A percentile compares a stretch with the other conserved stretches of the same genome.
Evolutionary conservation across 2,329 filamentous ascomycete genomes (phyloP).

Genomic region (Claviceps fusiformis): DNA sequence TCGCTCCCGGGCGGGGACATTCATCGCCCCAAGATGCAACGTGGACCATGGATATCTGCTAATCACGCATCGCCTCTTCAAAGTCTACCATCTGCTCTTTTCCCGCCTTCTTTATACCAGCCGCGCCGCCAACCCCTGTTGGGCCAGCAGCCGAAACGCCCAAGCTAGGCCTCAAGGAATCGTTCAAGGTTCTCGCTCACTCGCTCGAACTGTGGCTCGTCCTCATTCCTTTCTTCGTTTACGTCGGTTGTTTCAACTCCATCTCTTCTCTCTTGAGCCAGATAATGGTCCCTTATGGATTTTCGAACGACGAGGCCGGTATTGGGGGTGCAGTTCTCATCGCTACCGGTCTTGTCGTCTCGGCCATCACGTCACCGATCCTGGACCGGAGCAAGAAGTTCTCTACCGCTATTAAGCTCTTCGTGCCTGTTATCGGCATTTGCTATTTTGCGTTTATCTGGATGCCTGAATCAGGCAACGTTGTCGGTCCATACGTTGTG

Average conservation of each 20-base stretch:
- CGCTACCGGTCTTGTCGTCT: conserved; percentile 65
- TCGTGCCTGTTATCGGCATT: conserved; percentile 62
- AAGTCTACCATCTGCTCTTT: conserved; percentile 39
- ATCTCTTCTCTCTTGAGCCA: conserved; percentile 81
- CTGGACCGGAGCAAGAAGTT: conserved; percentile 78
- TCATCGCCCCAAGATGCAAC: neutral
- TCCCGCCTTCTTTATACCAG: conserved; percentile 71
- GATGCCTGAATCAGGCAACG: conserved; percentile 46
- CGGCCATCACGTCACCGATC: conserved; percentile 67
- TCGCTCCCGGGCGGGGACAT: neutral
- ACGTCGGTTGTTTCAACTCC: conserved; percentile 89
- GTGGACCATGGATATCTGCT: neutral
- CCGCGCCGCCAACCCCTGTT: conserved; percentile 61
- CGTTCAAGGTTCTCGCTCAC: conserved; percentile 33
- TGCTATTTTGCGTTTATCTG: conserved; percentile 69
- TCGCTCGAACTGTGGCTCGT: conserved; percentile 70
- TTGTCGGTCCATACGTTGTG: conserved; percentile 61
- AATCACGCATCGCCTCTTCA: neutral
- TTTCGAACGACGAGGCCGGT: conserved; percentile 70
- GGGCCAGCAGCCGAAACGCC: conserved; percentile 51
- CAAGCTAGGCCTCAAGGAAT: conserved; percentile 40
- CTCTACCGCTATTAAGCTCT: conserved; percentile 55
- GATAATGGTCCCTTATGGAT: conserved; percentile 75
- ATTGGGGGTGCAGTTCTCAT: conserved; percentile 85
- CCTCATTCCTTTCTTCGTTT: conserved; percentile 66